Conservation (phyloP, 2,329 filamentous ascomycete species). For the Zalaria sp. region DNA sequence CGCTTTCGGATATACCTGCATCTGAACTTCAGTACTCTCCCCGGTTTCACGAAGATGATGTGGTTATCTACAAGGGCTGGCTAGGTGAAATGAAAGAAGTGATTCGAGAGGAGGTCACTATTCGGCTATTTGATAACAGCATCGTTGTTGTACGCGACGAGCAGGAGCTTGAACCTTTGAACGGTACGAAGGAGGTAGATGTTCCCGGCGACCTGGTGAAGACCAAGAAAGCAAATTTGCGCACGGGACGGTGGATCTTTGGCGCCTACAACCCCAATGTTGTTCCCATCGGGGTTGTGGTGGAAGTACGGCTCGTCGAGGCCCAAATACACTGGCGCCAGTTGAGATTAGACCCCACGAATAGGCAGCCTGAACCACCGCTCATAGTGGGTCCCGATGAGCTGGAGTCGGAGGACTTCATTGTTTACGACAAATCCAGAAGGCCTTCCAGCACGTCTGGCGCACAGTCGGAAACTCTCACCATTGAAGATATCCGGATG, state of each 20-base stretch:
- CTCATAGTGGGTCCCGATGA: constrained; percentile 18
- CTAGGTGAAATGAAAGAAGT: constrained; percentile 38
- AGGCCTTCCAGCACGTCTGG: background rate
- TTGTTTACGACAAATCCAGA: constrained; percentile 27
- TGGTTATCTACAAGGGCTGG: constrained; percentile 42
- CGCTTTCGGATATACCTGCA: constrained; percentile 15
- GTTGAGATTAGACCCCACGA: constrained; percentile 15
- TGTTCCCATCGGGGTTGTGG: constrained; percentile 35
- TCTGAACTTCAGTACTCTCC: constrained; percentile 14
- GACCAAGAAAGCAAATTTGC: constrained; percentile 37
- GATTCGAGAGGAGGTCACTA: constrained; percentile 30
- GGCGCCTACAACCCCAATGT: constrained; percentile 37
- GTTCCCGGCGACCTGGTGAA: constrained; percentile 34
- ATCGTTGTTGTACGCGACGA: constrained; percentile 39
- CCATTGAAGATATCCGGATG: constrained; percentile 18
- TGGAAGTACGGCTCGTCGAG: constrained; percentile 31
- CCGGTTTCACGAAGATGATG: constrained; percentile 34
- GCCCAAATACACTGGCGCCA: constrained; percentile 40
- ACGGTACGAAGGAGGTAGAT: constrained; percentile 16
- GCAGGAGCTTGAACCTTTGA: constrained; percentile 17
- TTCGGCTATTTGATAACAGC: constrained; percentile 37
- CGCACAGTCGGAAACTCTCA: constrained; percentile 10
- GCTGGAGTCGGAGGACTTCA: constrained; percentile 26
- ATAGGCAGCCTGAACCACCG: constrained; percentile 9
- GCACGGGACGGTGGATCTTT: constrained; percentile 37